Base-by-base conservation (phyloP, 768 basidiomycete species). In the Mycena vitilis region DNA sequence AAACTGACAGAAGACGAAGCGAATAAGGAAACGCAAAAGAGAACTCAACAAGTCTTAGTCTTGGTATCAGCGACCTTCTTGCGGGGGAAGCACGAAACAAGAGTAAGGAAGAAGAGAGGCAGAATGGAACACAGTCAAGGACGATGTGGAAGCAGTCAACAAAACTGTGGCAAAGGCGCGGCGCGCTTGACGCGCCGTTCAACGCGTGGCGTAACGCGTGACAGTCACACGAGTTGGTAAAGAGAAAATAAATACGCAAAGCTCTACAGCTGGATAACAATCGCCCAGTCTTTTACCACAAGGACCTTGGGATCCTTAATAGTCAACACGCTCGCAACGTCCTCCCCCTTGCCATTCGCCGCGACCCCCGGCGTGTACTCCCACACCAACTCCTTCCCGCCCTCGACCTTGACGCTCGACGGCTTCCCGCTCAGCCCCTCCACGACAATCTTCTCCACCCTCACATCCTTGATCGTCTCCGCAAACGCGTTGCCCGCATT, bases 361-460 rank as follows among this genome's bases (percentile, higher is more conserved):
- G 82, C 81, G 42, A 85, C 83, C 30, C 95, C 94, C 8, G 84
- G 81, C 22, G 77, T 81, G 75, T 85, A 98, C 61, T 87, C 86
- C 88, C 91, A 98, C 48, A 87, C 84, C 64, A 96, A 79, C 52
- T 86, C 86, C 38, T 60, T 74, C 38, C 83, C 84, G 52, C 80
- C 81, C 69, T 85, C 84, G 45, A 85, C 74, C 73, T 81, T 87
- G 36, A 96, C 89, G 54, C 81, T 84, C 53, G 76, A 81, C 4
- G 96, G 96, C 77, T 86, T 88, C 37, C 66, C 75, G 22, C 79
- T 75, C 66, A 98, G 79, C 2, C 97, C 97, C 6, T 95, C 78
- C 5, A 98, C 83, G 51, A 96, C 84, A 25, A 99, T 76, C 78
- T 89, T 89, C 79, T 97, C 96, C 20, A 98, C 89, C 55, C 91